Percentiles rank a stretch among this genome's conserved stretches.
phyloP scores from a whole-genome alignment of 1,284 basidiomycete genomes.

The Xerocomus amazonicus region DNA sequence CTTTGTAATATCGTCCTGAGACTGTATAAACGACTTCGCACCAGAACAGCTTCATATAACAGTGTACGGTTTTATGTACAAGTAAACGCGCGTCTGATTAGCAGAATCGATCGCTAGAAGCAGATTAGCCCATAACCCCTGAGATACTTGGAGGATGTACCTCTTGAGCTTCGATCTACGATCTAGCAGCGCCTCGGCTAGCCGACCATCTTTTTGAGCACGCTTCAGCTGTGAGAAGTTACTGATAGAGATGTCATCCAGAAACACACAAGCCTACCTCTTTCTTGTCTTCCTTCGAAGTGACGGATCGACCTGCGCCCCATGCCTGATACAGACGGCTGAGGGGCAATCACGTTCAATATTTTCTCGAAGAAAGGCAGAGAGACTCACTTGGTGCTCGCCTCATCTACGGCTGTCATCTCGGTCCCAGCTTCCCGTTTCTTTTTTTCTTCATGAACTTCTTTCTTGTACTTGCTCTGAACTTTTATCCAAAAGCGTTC shows the following conservation, averaged over 20 bases:
- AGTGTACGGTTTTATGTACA: slow-evolving; percentile 8
- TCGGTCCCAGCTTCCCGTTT: slow-evolving; percentile 60
- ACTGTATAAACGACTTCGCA: background rate
- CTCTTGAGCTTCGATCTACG: slow-evolving; percentile 90
- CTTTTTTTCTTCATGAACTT: slow-evolving; percentile 79
- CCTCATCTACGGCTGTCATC: slow-evolving; percentile 62
- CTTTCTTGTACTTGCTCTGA: slow-evolving; percentile 85
- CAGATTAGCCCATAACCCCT: slow-evolving; percentile 6
- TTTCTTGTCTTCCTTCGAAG: slow-evolving; percentile 68
- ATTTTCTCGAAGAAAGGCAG: slow-evolving; percentile 9
- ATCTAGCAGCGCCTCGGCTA: slow-evolving; percentile 87
- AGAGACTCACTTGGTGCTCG: slow-evolving; percentile 60
- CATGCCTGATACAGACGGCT: slow-evolving; percentile 83
- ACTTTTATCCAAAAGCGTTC: slow-evolving; percentile 88
- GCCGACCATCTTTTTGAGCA: slow-evolving; percentile 81
- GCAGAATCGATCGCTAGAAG: slow-evolving; percentile 61
- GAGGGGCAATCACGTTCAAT: slow-evolving; percentile 9
- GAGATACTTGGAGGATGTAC: slow-evolving; percentile 41
- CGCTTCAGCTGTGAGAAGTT: slow-evolving; percentile 62
- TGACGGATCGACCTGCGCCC: slow-evolving; percentile 77
- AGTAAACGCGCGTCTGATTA: slow-evolving; percentile 30
- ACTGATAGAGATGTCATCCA: slow-evolving; percentile 6
- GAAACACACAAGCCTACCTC: slow-evolving; percentile 45
- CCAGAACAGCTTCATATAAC: background rate
- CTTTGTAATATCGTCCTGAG: background rate